These are phyloP conservation scores for Rutidosis leptorrhynchoides DNA, from an alignment of 129 eudicot genomes.

Conservation along the genomic window DNA sequence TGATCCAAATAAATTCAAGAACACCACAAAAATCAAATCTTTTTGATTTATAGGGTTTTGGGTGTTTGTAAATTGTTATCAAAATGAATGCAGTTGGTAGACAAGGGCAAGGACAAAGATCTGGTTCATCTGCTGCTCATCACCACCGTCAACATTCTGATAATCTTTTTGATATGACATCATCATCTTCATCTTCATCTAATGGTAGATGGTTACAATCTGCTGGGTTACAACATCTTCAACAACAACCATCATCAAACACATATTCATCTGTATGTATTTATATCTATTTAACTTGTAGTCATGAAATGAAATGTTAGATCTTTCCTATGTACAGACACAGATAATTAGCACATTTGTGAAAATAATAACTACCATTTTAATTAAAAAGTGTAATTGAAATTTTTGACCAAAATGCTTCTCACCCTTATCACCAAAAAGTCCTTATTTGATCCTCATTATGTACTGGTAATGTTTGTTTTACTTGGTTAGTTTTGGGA, in stretches of 20 bases:
- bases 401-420: neutral
- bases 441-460: neutral
- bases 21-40: neutral
- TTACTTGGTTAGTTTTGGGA: neutral
- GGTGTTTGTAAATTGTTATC: conserved; percentile 9
- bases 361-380: neutral
- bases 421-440: neutral
- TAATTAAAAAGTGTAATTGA: neutral
- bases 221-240: conserved; percentile 84
- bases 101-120: conserved; percentile 67
- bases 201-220: conserved; percentile 92
- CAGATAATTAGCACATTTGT: neutral
- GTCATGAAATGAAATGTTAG: conserved; percentile 17
- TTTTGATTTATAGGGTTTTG: neutral
- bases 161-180: conserved; percentile 50
- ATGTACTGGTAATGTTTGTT: neutral
- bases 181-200: conserved; percentile 41
- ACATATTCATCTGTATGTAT: conserved; percentile 48
- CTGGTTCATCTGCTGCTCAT: conserved; percentile 69
- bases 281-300: neutral
- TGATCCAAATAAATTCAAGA: conserved; percentile 8
- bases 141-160: conserved; percentile 93
- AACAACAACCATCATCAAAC: conserved; percentile 51
- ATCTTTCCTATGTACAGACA: conserved; percentile 24
- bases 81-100: conserved; percentile 75